phyloP scores from a whole-genome alignment of 306 rosid genomes.

The Vigna angularis region DNA sequence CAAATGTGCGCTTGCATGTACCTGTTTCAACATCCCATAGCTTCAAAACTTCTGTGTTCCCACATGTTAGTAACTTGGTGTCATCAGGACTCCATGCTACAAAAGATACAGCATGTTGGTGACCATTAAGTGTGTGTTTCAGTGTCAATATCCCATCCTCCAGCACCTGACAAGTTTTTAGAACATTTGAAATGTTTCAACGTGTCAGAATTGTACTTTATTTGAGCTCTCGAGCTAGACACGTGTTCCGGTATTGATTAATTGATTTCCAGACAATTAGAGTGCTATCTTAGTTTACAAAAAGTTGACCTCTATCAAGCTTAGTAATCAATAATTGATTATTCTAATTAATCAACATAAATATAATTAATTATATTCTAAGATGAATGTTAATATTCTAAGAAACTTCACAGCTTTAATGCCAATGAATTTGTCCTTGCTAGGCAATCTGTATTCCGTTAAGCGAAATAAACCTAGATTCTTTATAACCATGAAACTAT shows the following conservation, averaged over 20 bases:
- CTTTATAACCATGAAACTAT: not conserved
- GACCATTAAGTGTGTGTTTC: conserved; percentile 74
- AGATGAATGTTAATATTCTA: not conserved
- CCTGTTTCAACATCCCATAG: conserved; percentile 97
- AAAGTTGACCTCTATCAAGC: not conserved
- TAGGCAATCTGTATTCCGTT: not conserved
- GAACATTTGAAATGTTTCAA: conserved; percentile 3
- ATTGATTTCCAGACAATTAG: not conserved
- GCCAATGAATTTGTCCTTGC: not conserved
- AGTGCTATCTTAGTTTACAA: not conserved
- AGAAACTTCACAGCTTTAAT: not conserved
- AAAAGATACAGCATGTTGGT: conserved; percentile 74
- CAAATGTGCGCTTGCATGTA: conserved; percentile 87
- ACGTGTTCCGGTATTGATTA: not conserved
- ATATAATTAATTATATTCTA: not conserved
- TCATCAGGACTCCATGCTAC: conserved; percentile 99
- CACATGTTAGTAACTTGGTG: conserved; percentile 86
- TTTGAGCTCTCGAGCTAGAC: not conserved
- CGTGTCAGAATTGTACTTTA: not conserved
- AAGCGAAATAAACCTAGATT: not conserved
- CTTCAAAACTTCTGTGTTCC: conserved; percentile 87
- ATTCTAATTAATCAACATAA: not conserved
- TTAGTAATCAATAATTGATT: not conserved
- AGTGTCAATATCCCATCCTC: conserved; percentile 70
- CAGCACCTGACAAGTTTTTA: conserved; percentile 61